Evolutionary conservation across 2,329 filamentous ascomycete genomes (phyloP).

Genomic region (Aspergillus tanneri): DNA sequence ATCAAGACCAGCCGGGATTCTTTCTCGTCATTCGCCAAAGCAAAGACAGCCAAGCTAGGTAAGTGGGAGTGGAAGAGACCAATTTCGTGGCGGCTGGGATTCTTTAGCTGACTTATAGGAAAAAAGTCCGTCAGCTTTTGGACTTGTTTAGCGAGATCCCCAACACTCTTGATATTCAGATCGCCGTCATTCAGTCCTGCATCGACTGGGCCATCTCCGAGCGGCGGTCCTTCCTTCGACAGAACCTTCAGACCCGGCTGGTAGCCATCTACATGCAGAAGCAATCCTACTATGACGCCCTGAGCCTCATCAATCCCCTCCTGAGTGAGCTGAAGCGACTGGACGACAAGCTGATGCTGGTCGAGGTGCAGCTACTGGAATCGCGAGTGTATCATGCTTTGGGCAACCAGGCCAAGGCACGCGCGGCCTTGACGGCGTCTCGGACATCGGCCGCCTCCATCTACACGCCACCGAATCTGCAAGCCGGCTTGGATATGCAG

Average conservation of each 20-base stretch:
- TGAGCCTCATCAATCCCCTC: conserved; percentile 93
- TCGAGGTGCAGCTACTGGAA: conserved; percentile 96
- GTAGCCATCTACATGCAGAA: conserved; percentile 95
- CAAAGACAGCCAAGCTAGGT: conserved; percentile 98
- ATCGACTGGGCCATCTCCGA: conserved; percentile 99
- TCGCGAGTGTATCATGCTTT: conserved; percentile 96
- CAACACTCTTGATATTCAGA: conserved; percentile 90
- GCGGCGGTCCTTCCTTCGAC: conserved; percentile 90
- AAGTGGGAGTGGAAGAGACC: conserved; percentile 37
- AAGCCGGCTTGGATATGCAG: conserved; percentile 98
- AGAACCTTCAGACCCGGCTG: conserved; percentile 95
- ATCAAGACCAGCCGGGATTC: conserved; percentile 87
- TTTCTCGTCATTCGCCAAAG: conserved; percentile 95
- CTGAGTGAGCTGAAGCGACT: conserved; percentile 95
- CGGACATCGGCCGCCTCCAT: conserved; percentile 94
- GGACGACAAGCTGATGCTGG: conserved; percentile 96
- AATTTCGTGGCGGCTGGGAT: not conserved
- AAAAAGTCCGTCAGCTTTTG: conserved; percentile 85
- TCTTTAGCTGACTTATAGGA: not conserved
- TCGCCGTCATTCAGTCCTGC: conserved; percentile 94
- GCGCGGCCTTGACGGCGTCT: conserved; percentile 89
- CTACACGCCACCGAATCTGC: conserved; percentile 91
- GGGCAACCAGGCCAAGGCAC: conserved; percentile 92
- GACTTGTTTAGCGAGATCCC: conserved; percentile 94
- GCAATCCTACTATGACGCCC: conserved; percentile 93